A percentile compares a stretch with the other conserved stretches of the same genome.
These are phyloP conservation scores for Sporothrix dimorphospora DNA, from an alignment of 2,329 filamentous ascomycete species.

Conservation along the genomic window DNA sequence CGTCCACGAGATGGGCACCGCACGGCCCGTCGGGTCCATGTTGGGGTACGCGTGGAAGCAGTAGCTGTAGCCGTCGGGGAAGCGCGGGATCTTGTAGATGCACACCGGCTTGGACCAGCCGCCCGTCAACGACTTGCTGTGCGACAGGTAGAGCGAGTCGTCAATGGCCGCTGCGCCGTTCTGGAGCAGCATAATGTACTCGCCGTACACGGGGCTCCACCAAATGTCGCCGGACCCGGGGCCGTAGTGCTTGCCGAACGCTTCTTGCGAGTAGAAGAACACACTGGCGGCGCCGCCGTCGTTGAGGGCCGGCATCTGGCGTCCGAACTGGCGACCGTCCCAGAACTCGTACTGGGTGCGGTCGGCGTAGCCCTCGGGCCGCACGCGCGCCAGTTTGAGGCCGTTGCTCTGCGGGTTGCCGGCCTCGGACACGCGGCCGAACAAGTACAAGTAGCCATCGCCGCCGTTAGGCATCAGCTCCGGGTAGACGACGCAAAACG, in stretches of 20 bases:
- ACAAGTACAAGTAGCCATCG: constrained; percentile 32
- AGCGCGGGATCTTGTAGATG: constrained; percentile 30
- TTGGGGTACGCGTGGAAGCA: constrained; percentile 33
- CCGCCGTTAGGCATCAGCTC: neutral
- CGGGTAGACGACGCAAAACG: constrained; percentile 28
- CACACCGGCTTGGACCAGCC: constrained; percentile 30
- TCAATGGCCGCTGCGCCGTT: constrained; percentile 32
- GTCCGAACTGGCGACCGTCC: constrained; percentile 30
- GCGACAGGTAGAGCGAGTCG: constrained; percentile 28
- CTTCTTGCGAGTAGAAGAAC: constrained; percentile 28
- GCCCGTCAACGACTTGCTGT: constrained; percentile 30
- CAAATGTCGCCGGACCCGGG: constrained; percentile 33
- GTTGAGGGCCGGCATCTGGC: constrained; percentile 25
- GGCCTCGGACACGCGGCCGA: constrained; percentile 32
- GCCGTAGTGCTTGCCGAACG: constrained; percentile 34
- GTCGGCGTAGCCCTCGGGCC: constrained; percentile 21
- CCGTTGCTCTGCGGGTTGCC: constrained; percentile 31
- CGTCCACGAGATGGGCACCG: constrained; percentile 33
- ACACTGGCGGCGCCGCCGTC: constrained; percentile 32
- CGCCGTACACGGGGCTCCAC: constrained; percentile 31
- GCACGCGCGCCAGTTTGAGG: constrained; percentile 34
- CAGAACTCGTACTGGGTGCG: constrained; percentile 32
- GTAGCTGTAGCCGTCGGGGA: constrained; percentile 32
- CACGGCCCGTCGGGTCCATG: constrained; percentile 29
- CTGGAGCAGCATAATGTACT: constrained; percentile 34